Base-by-base conservation (phyloP, 2,329 filamentous ascomycete genomes). In the Fusarium falciforme region DNA sequence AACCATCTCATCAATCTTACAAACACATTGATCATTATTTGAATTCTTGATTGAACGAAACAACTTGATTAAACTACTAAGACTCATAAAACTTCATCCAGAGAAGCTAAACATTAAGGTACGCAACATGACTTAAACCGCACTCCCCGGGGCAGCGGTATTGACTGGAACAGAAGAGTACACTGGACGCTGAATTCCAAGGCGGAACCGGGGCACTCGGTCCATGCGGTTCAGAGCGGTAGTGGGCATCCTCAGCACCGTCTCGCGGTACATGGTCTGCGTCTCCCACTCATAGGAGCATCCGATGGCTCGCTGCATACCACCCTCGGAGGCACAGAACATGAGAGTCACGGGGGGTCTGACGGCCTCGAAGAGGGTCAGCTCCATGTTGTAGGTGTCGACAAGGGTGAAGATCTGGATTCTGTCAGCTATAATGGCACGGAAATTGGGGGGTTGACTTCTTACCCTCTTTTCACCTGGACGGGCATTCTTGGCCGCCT, bases 321-420 rank as follows among this genome's bases (percentile, higher is more conserved):
- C 77, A 4, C 77, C 77, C 60, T 79, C 77, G 0, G 74, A 71
- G 6, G 77, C 77, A 44, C 77, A 79, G 66, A 79, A 77, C 76
- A 79, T 78, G 59, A 79, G 73, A 17, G 77, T 76, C 4, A 67
- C 71, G 0, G 77, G 77, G 6, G 77, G 77, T 16, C 75, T 62
- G 27, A 74, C 77, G 2, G 82, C 80, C 42, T 82, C 76, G 25
- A 83, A 83, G 4, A 82, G 67, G 6, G 80, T 83, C 36, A 80
- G 58, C 44, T 79, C 67, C 80, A 83, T 81, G 71, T 79, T 80
- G 67, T 79, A 80, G 1, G 81, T 83, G 38, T 83, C 82, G 0
- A 83, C 79, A 16, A 83, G 78, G 2, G 82, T 83, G 38, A 83
- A 83, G 31, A 82, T 73, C 74, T 79, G 54, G 2, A 5, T 8